Evolutionary conservation across 164 flowering plant species (phyloP), one percentile per base, ranked within the genome.

Genomic region (Sextonia rubra): DNA sequence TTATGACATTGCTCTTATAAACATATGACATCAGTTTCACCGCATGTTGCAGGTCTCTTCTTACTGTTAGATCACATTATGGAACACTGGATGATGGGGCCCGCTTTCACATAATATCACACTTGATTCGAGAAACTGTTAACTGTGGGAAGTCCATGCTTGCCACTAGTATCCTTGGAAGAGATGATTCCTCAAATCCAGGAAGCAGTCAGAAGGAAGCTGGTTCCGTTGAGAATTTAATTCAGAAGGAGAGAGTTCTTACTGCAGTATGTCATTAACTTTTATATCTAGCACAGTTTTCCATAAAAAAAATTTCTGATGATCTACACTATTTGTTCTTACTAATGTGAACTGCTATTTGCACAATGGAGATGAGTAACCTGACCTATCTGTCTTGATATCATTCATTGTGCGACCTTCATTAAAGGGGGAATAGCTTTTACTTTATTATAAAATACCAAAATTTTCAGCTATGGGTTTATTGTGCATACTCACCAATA

Each of bases 81-180:
- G 94, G 93, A 64, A 84, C 76, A 79, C 81, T 88, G 56, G 91
- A 96, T 86, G 95, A 92, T 80, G 99, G 93, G 71, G 93, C 94
- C 74, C 93, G 97, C 29, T 86, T 90, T 81, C 98, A 96, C 85
- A 89, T 92, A 49, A 83, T 92, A 68, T 88, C 99, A 47, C 96
- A 87, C 69, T 77, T 96, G 85, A 89, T 96, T 70, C 89, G 92
- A 44, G 98, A 93, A 86, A 89, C 97, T 37, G 87, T 96, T 60
- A 89, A 80, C 75, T 84, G 83, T 82, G 95, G 99, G 22, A 93
- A 93, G 80, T 84, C 88, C 66, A 76, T 93, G 86, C 90, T 96
- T 71, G 97, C 90, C 60, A 83, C 86, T 24, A 86, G 88, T 77
- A 84, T 93, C 68, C 76, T 74, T 56, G 82, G 85, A 26, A 81